Conservation (phyloP, 805 yeast genomes). For the Wickerhamiella occidentalis region DNA sequence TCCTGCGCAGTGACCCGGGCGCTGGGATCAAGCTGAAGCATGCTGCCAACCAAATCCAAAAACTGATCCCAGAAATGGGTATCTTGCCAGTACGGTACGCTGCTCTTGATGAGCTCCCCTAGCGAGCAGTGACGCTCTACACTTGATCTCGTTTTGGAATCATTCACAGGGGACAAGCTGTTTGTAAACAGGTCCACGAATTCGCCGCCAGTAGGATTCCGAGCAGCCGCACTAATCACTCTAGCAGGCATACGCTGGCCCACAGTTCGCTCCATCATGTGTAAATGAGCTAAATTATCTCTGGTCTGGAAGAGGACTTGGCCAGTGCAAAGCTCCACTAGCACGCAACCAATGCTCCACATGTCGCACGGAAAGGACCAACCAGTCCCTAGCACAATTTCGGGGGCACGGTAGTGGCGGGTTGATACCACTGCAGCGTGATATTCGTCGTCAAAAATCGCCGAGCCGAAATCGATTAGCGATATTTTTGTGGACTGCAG, state of each 20-base stretch:
- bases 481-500: conserved; percentile 71
- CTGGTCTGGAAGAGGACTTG: conserved; percentile 91
- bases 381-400: conserved; percentile 83
- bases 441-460: conserved; percentile 85
- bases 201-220: conserved; percentile 16
- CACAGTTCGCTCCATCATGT: conserved; percentile 79
- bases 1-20: conserved; percentile 63
- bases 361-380: conserved; percentile 96
- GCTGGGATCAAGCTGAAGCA: conserved; percentile 60
- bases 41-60: conserved; percentile 50
- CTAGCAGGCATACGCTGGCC: conserved; percentile 34
- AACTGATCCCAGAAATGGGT: conserved; percentile 77
- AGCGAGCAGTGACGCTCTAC: conserved; percentile 16
- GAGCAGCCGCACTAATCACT: conserved; percentile 21
- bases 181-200: conserved; percentile 13
- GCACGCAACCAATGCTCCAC: conserved; percentile 93
- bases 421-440: conserved; percentile 89
- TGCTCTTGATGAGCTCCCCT: conserved; percentile 15
- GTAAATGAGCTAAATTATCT: conserved; percentile 86
- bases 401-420: conserved; percentile 95
- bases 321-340: conserved; percentile 85
- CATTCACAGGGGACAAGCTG: conserved; percentile 14
- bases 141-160: conserved; percentile 11
- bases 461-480: conserved; percentile 94
- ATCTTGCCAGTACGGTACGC: conserved; percentile 25